Base-by-base conservation (phyloP, 345 rosid genomes). In the Eucalyptus cladocalyx region DNA sequence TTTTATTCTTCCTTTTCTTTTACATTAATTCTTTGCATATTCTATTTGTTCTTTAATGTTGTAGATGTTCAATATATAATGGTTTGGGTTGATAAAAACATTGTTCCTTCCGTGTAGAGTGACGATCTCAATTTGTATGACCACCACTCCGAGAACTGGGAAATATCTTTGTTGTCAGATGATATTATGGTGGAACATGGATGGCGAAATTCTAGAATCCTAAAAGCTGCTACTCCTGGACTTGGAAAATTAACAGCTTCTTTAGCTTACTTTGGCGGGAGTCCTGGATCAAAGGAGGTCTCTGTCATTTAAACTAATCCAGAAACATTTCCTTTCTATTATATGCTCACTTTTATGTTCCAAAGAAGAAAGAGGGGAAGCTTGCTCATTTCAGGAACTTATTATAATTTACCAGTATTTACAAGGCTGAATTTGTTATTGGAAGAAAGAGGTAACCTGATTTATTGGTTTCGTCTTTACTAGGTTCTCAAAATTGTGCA, bases 401-500 rank as follows among this genome's bases (percentile, higher is more conserved):
- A 49, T 49, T 72, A 49, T 47, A 14, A 47, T n/a, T 85, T 85
- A 47, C 45, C 45, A 19, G 28, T 37, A 18, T 67, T 47, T 45
- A 47, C 26, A 32, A 48, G 32, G 81, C 53, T 28, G 60, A 45
- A 54, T 47, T 88, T 88, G 28, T 49, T 21, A 85, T 54, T 43
- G 43, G 40, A 45, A 43, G 32, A 53, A 21, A 80, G 76, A 42
- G 49, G 56, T 81, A 37, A 42, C 48, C 53, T 17, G n/a, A 86
- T 42, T 56, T n/a, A 69, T 72, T 60, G 56, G 67, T 60, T 87
- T 50, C 8, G 5, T 32, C 90, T 90, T 86, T 87, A 87, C 42
- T 92, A 96, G 98, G 97, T 95, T 91, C 96, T 95, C 89, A 95
- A 92, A 91, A 93, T 92, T 93, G 93, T 85, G 90, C 99, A 96